phyloP scores from a whole-genome alignment of 805 yeast species.

The Helenozyma rhizophorensis region DNA sequence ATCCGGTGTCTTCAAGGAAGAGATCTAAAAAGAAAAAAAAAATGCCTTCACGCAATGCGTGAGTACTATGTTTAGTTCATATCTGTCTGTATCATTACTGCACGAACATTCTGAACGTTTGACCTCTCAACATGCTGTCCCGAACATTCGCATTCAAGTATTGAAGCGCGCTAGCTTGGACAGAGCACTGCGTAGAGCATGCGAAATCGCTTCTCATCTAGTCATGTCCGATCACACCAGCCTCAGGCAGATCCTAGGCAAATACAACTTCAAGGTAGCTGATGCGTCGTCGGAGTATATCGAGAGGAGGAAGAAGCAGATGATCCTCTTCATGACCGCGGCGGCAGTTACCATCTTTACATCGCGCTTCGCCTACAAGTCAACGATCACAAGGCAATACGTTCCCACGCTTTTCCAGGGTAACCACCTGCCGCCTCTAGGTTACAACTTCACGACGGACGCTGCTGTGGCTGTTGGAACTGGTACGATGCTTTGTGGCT shows the following conservation, averaged over 20 bases:
- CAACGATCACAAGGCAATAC: slow-evolving; percentile 68
- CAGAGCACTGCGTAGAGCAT: too few relatives aligned
- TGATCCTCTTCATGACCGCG: slow-evolving; percentile 66
- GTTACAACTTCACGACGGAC: slow-evolving; percentile 70
- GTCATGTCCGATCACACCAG: background rate
- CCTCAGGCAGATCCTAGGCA: slow-evolving; percentile 4
- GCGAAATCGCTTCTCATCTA: too few relatives aligned
- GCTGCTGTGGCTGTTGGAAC: slow-evolving; percentile 82
- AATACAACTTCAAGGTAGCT: slow-evolving; percentile 26
- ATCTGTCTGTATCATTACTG: slow-evolving; percentile 2
- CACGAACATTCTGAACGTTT: too few relatives aligned
- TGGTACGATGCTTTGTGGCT: slow-evolving; percentile 70
- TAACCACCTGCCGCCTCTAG: slow-evolving; percentile 79
- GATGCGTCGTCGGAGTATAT: slow-evolving; percentile 48
- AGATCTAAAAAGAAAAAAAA: slow-evolving; percentile 20
- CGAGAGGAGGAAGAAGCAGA: slow-evolving; percentile 63
- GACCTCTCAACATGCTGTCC: too few relatives aligned
- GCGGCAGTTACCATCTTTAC: slow-evolving; percentile 69
- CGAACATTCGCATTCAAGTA: too few relatives aligned
- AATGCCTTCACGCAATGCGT: background rate
- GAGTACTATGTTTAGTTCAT: slow-evolving; percentile 1
- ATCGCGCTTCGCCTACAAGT: slow-evolving; percentile 69
- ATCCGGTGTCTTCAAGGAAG: slow-evolving; percentile 41
- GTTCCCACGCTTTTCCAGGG: slow-evolving; percentile 77
- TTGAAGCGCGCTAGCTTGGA: too few relatives aligned